These are phyloP conservation scores for Anthracocystis panici-leucophaei DNA, from an alignment of 1,284 basidiomycete genomes.

Conservation along the genomic window DNA sequence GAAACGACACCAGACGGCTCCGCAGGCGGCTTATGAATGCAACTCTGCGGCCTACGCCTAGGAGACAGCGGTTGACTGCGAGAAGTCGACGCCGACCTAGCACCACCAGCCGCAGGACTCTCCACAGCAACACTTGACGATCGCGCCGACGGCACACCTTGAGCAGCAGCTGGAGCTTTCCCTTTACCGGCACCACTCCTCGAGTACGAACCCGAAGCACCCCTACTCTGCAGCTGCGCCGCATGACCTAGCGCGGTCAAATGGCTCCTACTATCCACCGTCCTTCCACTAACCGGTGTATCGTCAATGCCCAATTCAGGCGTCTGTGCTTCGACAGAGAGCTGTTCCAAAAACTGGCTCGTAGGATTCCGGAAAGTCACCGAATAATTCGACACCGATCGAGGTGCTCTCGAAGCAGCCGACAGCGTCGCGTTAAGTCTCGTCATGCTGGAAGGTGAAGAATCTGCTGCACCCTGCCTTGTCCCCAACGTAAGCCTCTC, in stretches of 20 bases:
- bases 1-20: slow-evolving; percentile 30
- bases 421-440: slow-evolving; percentile 19
- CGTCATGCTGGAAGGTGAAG: slow-evolving; percentile 5
- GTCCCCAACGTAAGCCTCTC: not conserved
- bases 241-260: slow-evolving; percentile 47
- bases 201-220: slow-evolving; percentile 7
- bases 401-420: slow-evolving; percentile 8
- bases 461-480: slow-evolving; percentile 25
- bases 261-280: slow-evolving; percentile 35
- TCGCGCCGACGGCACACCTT: slow-evolving; percentile 1
- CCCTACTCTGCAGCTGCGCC: slow-evolving; percentile 31
- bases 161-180: slow-evolving; percentile 11
- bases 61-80: slow-evolving; percentile 24
- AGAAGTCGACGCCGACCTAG: not conserved
- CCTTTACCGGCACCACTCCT: slow-evolving; percentile 10
- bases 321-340: slow-evolving; percentile 33
- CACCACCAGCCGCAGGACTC: not conserved
- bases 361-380: slow-evolving; percentile 46
- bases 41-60: slow-evolving; percentile 29
- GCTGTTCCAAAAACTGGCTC: slow-evolving; percentile 38
- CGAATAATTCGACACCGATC: slow-evolving; percentile 35
- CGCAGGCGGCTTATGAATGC: slow-evolving; percentile 27
- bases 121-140: slow-evolving; percentile 23
- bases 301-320: slow-evolving; percentile 38
- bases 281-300: slow-evolving; percentile 22